Evolutionary conservation across 768 basidiomycete genomes (phyloP), one percentile per base, ranked within the genome.

Genomic region (Candolleomyces aberdarensis): DNA sequence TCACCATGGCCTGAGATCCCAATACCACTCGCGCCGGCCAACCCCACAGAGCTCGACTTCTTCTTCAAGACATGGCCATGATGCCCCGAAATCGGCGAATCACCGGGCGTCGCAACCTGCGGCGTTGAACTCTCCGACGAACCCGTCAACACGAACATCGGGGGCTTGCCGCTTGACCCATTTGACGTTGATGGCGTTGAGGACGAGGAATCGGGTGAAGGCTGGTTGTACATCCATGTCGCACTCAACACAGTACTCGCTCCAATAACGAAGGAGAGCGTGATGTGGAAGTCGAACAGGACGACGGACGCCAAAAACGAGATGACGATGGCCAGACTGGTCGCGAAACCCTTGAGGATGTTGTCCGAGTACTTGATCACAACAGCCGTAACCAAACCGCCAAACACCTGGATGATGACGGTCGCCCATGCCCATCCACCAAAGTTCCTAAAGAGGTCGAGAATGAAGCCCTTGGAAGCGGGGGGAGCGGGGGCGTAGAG

Each of bases 311-410:
- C 94, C 61, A 96, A 84, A 85, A 96, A 99, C 56, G 94, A 96
- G 44, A 98, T 77, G 59, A 98, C 87, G 75, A 98, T 99, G 63
- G 91, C 91, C 47, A 98, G 82, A 63, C 87, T 90, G 2, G 96
- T 99, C 5, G 96, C 96, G 68, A 99, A 99, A n/a, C 96, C 96
- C 71, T 97, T 96, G 69, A 93, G 79, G 66, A 92, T 93, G 71
- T 97, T 98, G 74, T 95, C 94, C 59, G 92, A 91, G 70, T 98
- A 96, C 72, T 96, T 94, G 82, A 98, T 98, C 61, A 98, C 97
- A 32, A 98, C 73, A 1, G 97, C 96, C 4, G 96, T 98, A 63
- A 98, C 74, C 49, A 98, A 80, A 0, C 97, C 96, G 31, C 97
- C 97, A 61, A 96, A 82, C 41, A 97, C 96, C 74, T 98, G 95